phyloP scores from a whole-genome alignment of 192 early-diverging fungal genomes.

The Gaertneriomyces sp. region DNA sequence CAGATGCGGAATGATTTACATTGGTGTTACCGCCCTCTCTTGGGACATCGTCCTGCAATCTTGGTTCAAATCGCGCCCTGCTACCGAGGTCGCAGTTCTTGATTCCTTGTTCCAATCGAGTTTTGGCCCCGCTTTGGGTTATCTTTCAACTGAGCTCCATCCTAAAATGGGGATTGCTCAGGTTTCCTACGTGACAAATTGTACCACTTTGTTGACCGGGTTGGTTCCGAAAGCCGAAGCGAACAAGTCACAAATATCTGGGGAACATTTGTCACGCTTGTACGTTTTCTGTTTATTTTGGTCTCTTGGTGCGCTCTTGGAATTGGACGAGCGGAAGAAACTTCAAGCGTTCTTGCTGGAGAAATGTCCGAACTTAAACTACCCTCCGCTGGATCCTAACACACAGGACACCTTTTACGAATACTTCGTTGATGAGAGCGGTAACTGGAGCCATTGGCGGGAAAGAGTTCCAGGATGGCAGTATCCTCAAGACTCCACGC shows the following conservation, averaged over 20 bases:
- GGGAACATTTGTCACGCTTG: slow-evolving; percentile 52
- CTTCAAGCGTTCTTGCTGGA: slow-evolving; percentile 51
- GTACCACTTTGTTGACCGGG: slow-evolving; percentile 49
- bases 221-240: slow-evolving; percentile 59
- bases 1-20: slow-evolving; percentile 68
- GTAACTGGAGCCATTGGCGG: slow-evolving; percentile 61
- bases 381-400: slow-evolving; percentile 51
- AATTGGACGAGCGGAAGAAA: slow-evolving; percentile 63
- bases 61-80: slow-evolving; percentile 55
- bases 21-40: slow-evolving; percentile 59
- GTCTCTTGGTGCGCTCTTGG: slow-evolving; percentile 55
- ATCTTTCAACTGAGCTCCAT: slow-evolving; percentile 47
- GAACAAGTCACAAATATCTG: slow-evolving; percentile 48
- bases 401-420: slow-evolving; percentile 59
- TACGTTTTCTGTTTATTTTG: slow-evolving; percentile 62
- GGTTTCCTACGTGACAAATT: slow-evolving; percentile 50
- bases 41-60: slow-evolving; percentile 65
- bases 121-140: slow-evolving; percentile 44
- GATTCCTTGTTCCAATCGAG: slow-evolving; percentile 52
- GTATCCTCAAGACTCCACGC: slow-evolving; percentile 55
- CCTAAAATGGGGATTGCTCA: slow-evolving; percentile 58
- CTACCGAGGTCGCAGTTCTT: slow-evolving; percentile 52
- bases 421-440: slow-evolving; percentile 56
- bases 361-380: slow-evolving; percentile 52
- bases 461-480: slow-evolving; percentile 52